These are phyloP conservation scores for Curvularia sp. DNA, from an alignment of 2,329 filamentous ascomycete genomes.

Conservation along the genomic window DNA sequence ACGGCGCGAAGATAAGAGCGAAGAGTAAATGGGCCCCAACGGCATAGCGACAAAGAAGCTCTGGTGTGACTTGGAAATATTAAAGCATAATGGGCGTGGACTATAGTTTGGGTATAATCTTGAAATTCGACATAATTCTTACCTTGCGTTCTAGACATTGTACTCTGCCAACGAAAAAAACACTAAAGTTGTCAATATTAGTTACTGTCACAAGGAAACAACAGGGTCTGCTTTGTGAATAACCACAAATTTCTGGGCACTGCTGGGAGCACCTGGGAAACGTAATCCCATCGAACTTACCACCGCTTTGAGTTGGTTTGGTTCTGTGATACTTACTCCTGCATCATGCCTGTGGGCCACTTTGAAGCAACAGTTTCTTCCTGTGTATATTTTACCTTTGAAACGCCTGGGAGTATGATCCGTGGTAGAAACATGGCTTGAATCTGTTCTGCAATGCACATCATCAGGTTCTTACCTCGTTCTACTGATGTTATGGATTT, in stretches of 20 bases:
- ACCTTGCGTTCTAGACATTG: background rate
- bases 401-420: background rate
- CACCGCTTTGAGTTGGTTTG: too few relatives aligned
- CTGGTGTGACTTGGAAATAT: background rate
- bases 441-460: background rate
- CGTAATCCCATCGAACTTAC: too few relatives aligned
- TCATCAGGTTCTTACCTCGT: background rate
- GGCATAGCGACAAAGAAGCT: background rate
- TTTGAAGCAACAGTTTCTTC: background rate
- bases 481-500: background rate
- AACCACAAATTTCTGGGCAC: too few relatives aligned
- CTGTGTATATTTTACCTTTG: background rate
- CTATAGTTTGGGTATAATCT: background rate
- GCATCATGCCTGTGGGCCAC: too few relatives aligned
- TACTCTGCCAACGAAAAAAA: background rate
- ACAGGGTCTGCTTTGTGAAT: too few relatives aligned
- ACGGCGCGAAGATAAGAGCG: constrained; percentile 41
- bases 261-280: too few relatives aligned
- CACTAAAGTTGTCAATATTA: background rate
- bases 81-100: background rate
- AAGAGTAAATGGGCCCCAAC: constrained; percentile 45
- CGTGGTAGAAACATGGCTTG: background rate
- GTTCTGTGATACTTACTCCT: too few relatives aligned
- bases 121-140: background rate
- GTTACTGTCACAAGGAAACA: background rate